Evolutionary conservation across 1,284 basidiomycete species (phyloP).

Genomic region (Rhodotorula sp.): DNA sequence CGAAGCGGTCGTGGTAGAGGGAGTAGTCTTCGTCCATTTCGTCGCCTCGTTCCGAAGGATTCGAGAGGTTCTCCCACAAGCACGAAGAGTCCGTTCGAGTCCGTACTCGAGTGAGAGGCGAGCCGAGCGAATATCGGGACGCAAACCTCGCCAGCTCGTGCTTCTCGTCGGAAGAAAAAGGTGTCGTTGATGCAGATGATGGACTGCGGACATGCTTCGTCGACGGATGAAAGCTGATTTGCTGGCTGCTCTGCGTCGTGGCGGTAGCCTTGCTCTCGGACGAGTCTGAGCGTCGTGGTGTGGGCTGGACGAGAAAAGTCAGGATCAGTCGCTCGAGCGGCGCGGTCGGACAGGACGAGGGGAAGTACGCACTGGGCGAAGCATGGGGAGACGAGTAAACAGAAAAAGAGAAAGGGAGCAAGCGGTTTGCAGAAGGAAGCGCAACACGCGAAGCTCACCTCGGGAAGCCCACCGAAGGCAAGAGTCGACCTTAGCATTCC

Average conservation of each 20-base stretch:
- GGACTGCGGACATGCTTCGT: no score
- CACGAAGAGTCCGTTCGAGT: conserved; percentile 6
- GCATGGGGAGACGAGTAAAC: neutral
- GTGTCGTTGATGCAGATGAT: no score
- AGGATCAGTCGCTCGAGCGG: no score
- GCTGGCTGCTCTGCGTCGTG: no score
- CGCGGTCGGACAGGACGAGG: no score
- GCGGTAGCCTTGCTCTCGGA: no score
- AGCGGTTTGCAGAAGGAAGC: no score
- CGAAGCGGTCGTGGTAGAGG: neutral
- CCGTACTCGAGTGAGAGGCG: conserved; percentile 1
- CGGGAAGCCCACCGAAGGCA: neutral
- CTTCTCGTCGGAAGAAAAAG: neutral
- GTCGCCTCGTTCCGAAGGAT: neutral
- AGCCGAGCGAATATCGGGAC: neutral
- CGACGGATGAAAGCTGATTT: no score
- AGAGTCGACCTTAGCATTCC: neutral
- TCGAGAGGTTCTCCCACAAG: neutral
- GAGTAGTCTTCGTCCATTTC: neutral
- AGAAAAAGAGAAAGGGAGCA: neutral
- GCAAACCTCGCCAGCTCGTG: neutral
- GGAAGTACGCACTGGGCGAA: neutral
- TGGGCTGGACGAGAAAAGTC: neutral
- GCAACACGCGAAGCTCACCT: no score
- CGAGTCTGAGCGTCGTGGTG: neutral